Evolutionary conservation across 148 eudicot genomes (phyloP), one percentile per base, ranked within the genome.

Genomic region (Diospyros lotus): DNA sequence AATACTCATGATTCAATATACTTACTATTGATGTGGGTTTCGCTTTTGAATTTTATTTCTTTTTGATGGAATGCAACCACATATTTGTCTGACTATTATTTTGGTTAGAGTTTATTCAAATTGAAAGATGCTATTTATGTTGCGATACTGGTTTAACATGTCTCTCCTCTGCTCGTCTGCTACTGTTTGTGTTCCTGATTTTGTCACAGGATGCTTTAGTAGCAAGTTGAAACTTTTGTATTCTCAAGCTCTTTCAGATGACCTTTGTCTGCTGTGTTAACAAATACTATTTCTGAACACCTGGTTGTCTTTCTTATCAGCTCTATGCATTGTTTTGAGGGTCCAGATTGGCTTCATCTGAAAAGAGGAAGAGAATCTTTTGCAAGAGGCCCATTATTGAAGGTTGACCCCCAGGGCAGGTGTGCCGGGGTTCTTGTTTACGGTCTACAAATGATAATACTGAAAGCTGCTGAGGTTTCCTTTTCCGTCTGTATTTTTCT

Each of bases 251-350:
- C 55, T 64, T 42, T 80, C 46, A 39, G 41, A 46, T 40, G 41
- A 13, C 6, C 60, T 64, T 42, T 72, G 4, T 58, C 38, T 73
- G 54, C 13, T 80, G 76, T 82, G 69, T 73, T 76, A 68, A 44
- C 4, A 11, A 15, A 69, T 58, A 65, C 9, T 44, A 71, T 3
- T 39, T 75, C 58, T 58, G 39, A 4, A 48, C 73, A 2, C 28
- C 13, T 71, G 42, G 73, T 73, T 62, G 52, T 52, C 63, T 64
- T 74, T 71, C 51, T 77, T 58, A 78, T 78, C 92, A 94, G 98
- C 73, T 94, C 98, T 63, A 84, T 94, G 92, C 98, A 94, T 77
- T 94, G 94, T 87, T 94, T 94, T 80, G 98, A 94, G 87, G 98
- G 98, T 76, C 90, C 97, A 38, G 94, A 94, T 52, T 94, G 98